A percentile compares a stretch with the other conserved stretches of the same genome.
phyloP scores from a whole-genome alignment of 1,284 basidiomycete genomes.

The Phellinidium pouzarii region DNA sequence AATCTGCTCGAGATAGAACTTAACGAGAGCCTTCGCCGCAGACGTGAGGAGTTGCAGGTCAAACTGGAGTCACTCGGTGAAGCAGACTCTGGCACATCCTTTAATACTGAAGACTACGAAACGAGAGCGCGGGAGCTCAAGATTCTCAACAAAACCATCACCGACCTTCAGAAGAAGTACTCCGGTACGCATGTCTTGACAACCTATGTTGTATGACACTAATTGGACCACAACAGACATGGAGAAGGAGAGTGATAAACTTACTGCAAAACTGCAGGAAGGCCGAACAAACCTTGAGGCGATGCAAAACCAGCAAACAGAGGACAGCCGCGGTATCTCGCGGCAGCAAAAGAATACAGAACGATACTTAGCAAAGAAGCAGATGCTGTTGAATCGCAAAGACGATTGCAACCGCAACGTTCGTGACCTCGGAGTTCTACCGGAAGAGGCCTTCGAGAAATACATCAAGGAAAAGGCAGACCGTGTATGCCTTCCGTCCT shows the following conservation, averaged over 20 bases:
- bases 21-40: slow-evolving; percentile 79
- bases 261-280: slow-evolving; percentile 61
- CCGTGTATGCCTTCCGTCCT: slow-evolving; percentile 50
- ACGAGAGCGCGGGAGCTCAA: slow-evolving; percentile 63
- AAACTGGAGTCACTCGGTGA: slow-evolving; percentile 75
- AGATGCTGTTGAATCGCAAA: slow-evolving; percentile 77
- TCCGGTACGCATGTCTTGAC: slow-evolving; percentile 43
- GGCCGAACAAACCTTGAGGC: slow-evolving; percentile 65
- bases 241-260: slow-evolving; percentile 66
- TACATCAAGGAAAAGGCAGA: slow-evolving; percentile 82
- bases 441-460: slow-evolving; percentile 96
- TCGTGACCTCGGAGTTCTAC: slow-evolving; percentile 91
- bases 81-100: slow-evolving; percentile 50
- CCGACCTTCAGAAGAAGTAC: slow-evolving; percentile 52
- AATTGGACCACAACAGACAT: slow-evolving; percentile 36
- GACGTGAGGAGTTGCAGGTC: slow-evolving; percentile 68
- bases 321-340: slow-evolving; percentile 80
- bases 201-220: background rate
- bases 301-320: slow-evolving; percentile 74
- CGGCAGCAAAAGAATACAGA: slow-evolving; percentile 93
- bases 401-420: slow-evolving; percentile 94
- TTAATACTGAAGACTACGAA: slow-evolving; percentile 61
- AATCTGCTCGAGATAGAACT: slow-evolving; percentile 89
- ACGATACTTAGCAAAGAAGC: slow-evolving; percentile 86
- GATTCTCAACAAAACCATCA: slow-evolving; percentile 59